These are phyloP conservation scores for Cyberlindnera veronae DNA, from an alignment of 805 yeast species.

Conservation along the genomic window DNA sequence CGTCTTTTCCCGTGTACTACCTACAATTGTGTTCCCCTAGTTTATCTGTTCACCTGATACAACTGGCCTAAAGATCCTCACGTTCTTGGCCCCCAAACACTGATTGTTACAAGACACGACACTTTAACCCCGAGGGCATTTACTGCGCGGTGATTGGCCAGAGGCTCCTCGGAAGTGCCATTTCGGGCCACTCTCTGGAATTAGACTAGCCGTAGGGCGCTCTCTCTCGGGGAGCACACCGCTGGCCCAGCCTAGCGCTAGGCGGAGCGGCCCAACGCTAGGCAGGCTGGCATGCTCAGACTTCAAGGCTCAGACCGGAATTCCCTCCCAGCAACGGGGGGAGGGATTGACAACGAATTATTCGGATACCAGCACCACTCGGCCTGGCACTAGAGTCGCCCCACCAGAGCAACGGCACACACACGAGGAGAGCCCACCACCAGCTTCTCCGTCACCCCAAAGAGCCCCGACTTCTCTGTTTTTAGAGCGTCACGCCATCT, in stretches of 20 bases:
- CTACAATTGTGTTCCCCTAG: no score
- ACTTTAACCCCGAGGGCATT: not conserved
- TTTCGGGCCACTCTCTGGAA: not conserved
- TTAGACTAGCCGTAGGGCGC: not conserved
- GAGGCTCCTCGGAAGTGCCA: conserved; percentile 1
- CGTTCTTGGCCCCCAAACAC: no score
- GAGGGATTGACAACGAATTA: not conserved
- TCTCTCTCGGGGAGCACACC: not conserved
- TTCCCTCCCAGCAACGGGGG: no score
- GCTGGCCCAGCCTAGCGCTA: not conserved
- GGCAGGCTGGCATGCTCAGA: not conserved
- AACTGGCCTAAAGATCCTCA: no score
- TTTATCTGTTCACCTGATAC: no score
- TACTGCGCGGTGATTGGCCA: conserved; percentile 4
- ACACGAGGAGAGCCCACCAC: not conserved
- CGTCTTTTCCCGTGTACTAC: no score
- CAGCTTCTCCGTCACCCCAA: not conserved
- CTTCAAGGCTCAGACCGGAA: not conserved
- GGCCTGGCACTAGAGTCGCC: no score
- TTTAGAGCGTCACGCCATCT: not conserved
- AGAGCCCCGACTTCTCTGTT: not conserved
- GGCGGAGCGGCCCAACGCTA: not conserved
- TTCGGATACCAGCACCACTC: not conserved
- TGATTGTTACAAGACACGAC: no score
- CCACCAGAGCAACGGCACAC: no score